phyloP scores from a whole-genome alignment of 23 red algal species.

The Cyanidioschyzon merolae region DNA sequence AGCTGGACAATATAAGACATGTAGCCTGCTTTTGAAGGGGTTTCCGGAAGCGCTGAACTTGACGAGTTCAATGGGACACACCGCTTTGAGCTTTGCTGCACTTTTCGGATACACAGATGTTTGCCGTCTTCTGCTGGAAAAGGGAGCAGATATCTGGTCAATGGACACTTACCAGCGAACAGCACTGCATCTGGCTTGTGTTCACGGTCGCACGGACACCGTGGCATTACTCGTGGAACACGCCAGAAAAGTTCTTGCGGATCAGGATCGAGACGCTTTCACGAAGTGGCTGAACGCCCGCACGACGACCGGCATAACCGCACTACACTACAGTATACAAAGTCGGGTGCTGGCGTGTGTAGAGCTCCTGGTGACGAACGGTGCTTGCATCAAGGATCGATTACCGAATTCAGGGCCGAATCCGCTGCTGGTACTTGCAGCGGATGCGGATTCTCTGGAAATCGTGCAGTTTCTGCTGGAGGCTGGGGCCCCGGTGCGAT shows the following conservation, averaged over 20 bases:
- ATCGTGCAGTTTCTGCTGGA: slow-evolving; percentile 52
- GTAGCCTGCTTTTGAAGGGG: slow-evolving; percentile 42
- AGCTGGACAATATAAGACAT: slow-evolving; percentile 18
- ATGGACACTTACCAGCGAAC: slow-evolving; percentile 53
- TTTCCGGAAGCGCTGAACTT: slow-evolving; percentile 44
- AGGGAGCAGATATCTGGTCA: slow-evolving; percentile 38
- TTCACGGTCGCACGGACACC: slow-evolving; percentile 35
- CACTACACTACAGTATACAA: slow-evolving; percentile 76
- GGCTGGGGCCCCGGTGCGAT: slow-evolving; percentile 34
- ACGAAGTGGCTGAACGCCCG: slow-evolving; percentile 20
- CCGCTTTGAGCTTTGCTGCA: slow-evolving; percentile 66
- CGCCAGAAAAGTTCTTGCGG: slow-evolving; percentile 29
- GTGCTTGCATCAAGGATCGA: slow-evolving; percentile 34
- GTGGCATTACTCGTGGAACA: slow-evolving; percentile 51
- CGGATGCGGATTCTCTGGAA: slow-evolving; percentile 49
- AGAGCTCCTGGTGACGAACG: slow-evolving; percentile 36
- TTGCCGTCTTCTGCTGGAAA: slow-evolving; percentile 16
- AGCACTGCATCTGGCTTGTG: slow-evolving; percentile 62
- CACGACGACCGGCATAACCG: slow-evolving; percentile 47
- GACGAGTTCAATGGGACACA: slow-evolving; percentile 47
- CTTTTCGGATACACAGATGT: slow-evolving; percentile 35
- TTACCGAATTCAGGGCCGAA: slow-evolving; percentile 15
- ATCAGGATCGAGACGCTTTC: slow-evolving; percentile 27
- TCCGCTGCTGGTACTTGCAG: slow-evolving; percentile 62
- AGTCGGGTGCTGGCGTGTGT: slow-evolving; percentile 36